phyloP scores from a whole-genome alignment of 768 basidiomycete genomes.

The Symmetrospora coprosmae region DNA sequence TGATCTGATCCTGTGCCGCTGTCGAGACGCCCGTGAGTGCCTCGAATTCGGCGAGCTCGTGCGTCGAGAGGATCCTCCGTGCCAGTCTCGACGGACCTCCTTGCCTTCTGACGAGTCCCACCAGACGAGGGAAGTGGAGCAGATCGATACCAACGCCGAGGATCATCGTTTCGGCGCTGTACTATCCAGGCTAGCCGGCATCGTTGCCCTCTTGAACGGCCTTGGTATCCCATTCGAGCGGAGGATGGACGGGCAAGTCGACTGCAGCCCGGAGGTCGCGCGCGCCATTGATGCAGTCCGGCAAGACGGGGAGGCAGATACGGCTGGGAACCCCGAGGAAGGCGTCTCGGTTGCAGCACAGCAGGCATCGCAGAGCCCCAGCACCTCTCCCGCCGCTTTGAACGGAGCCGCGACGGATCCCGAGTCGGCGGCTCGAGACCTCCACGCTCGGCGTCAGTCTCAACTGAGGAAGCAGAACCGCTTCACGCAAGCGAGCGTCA shows the following conservation, averaged over 20 bases:
- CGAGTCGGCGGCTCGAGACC: conserved; percentile 5
- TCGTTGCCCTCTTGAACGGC: too few relatives aligned
- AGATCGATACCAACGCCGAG: conserved; percentile 26
- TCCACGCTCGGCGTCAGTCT: conserved; percentile 5
- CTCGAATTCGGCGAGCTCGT: neutral
- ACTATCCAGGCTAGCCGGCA: too few relatives aligned
- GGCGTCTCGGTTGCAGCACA: neutral
- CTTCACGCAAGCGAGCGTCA: conserved; percentile 15
- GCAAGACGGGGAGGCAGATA: neutral
- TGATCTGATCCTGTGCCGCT: too few relatives aligned
- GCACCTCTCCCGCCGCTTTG: too few relatives aligned
- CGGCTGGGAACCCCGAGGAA: neutral
- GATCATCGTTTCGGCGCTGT: conserved; percentile 19
- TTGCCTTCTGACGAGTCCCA: neutral
- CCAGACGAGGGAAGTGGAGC: conserved; percentile 19
- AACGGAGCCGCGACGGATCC: too few relatives aligned
- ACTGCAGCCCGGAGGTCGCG: too few relatives aligned
- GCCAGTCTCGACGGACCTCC: conserved; percentile 4
- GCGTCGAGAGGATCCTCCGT: conserved; percentile 4
- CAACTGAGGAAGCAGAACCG: conserved; percentile 12
- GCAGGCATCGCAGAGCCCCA: neutral
- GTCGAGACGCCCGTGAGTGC: too few relatives aligned
- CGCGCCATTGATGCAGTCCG: too few relatives aligned
- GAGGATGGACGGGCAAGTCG: too few relatives aligned
- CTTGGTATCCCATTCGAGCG: too few relatives aligned